Evolutionary conservation across 163 green algal species (phyloP), one percentile per base, ranked within the genome.

Genomic region (Trebouxia gelatinosa): DNA sequence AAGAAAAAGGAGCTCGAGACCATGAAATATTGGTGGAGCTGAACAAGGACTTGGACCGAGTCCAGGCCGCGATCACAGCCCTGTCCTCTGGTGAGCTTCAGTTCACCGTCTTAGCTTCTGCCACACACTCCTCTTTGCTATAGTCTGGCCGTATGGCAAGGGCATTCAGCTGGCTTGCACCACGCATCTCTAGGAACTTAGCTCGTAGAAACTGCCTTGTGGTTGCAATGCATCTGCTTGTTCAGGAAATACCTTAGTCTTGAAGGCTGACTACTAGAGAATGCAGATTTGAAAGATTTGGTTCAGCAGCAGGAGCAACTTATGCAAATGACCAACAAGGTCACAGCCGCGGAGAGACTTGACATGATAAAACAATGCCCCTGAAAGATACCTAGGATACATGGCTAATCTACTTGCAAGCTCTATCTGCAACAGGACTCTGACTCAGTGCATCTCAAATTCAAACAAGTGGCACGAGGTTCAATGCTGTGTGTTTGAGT

Each of bases 371-470:
- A n/a, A n/a, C n/a, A n/a, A n/a, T n/a, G n/a, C n/a, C n/a, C n/a
- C n/a, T n/a, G n/a, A n/a, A n/a, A n/a, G n/a, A n/a, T n/a, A n/a
- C n/a, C n/a, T n/a, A n/a, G n/a, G n/a, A n/a, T n/a, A n/a, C n/a
- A n/a, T 67, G 58, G 58, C 58, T 40, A 3, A 67, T 67, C 58
- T 39, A 67, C 13, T 67, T 67, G 58, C 58, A 67, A 67, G 58
- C 58, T 67, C 62, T 71, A 71, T 71, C 21, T 51, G 62, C 62
- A 71, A 71, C 62, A 71, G 62, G 62, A 71, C 35, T 71, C 19
- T 71, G 62, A 50, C 62, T 71, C 35, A 51, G 62, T 71, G 62
- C 62, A 71, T 28, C 62, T 71, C 62, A 71, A 71, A 51, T 71
- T 71, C 6, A 35, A 35, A 71, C 62, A 71, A 51, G 34, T 71